A percentile compares a stretch with the other conserved stretches of the same genome.
phyloP scores from a whole-genome alignment of 305 asterid genomes.

The Rubia balearica region DNA sequence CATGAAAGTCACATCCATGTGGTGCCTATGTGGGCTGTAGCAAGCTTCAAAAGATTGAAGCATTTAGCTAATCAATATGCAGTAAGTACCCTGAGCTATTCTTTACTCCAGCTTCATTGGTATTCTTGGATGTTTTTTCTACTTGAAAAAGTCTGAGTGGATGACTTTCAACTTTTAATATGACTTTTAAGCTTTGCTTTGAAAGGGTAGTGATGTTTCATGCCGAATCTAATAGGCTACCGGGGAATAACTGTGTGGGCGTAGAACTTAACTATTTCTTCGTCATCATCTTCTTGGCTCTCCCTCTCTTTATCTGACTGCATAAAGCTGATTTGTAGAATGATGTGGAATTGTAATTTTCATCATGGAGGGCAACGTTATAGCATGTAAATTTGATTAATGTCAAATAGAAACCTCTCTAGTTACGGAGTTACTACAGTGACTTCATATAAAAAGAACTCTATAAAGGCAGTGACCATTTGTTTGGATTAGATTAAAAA shows the following conservation, averaged over 20 bases:
- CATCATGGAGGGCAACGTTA: not conserved
- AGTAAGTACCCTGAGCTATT: slow-evolving; percentile 35
- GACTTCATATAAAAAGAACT: not conserved
- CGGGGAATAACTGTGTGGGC: not conserved
- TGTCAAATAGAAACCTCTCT: not conserved
- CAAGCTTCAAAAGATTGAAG: slow-evolving; percentile 77
- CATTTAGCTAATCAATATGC: slow-evolving; percentile 58
- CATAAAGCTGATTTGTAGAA: not conserved
- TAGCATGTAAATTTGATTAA: not conserved
- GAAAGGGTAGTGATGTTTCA: not conserved
- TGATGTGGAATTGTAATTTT: not conserved
- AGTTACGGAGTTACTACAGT: not conserved
- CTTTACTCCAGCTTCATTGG: not conserved
- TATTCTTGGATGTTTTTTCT: not conserved
- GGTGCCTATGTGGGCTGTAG: slow-evolving; percentile 89
- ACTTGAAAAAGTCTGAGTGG: not conserved
- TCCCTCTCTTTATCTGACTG: not conserved
- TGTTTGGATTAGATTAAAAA: not conserved
- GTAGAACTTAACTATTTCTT: not conserved
- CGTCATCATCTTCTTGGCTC: not conserved
- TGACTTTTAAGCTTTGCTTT: not conserved
- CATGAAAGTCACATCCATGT: slow-evolving; percentile 89
- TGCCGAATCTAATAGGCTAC: not conserved
- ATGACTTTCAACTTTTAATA: not conserved
- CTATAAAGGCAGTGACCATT: not conserved